Evolutionary conservation across 2,329 filamentous ascomycete species (phyloP), one percentile per base, ranked within the genome.

Genomic region (Fusarium sp.): DNA sequence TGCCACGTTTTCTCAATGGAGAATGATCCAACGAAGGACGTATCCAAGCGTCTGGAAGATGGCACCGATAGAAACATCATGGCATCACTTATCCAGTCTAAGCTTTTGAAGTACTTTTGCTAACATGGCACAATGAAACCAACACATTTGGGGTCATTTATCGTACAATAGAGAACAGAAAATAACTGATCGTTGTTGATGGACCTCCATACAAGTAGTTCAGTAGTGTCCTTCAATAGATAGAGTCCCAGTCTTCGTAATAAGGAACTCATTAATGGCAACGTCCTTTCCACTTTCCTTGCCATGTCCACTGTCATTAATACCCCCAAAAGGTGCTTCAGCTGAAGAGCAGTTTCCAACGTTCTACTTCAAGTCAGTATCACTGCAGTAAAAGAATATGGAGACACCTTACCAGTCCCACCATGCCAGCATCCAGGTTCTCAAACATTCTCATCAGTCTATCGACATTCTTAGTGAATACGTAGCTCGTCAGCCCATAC

Each of bases 261-360:
- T 4, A 12, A 59, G 30, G 14, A 55, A 59, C 20, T 59, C 49
- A 2, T 53, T 12, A 1, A 46, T 43, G 11, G 49, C 49, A 23
- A 59, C 41, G 16, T 59, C 49, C 10, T 59, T 59, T 1, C 49
- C 56, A 10, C 37, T 30, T 14, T 59, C 48, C 2, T 59, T 59
- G 0, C 49, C 56, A 7, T 59, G 55, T 0, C 56, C 56, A 4
- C 49, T 55, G 6, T 37, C 21, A 13, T 59, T 55, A 0, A 59
- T 55, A 5, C 56, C 56, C 2, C 49, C 56, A 23, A 59, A 55
- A 1, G 49, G 56, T 23, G 40, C 43, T 7, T 59, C 56, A 4
- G 56, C 49, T 3, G 28, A 37, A 3, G 53, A 41, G 18, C 34
- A 37, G 34, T 37, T 37, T 37, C 34, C 34, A n/a, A 37, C 34